Base-by-base conservation (phyloP, 371 early-diverging fungal genomes). In the Mucor indicus region DNA sequence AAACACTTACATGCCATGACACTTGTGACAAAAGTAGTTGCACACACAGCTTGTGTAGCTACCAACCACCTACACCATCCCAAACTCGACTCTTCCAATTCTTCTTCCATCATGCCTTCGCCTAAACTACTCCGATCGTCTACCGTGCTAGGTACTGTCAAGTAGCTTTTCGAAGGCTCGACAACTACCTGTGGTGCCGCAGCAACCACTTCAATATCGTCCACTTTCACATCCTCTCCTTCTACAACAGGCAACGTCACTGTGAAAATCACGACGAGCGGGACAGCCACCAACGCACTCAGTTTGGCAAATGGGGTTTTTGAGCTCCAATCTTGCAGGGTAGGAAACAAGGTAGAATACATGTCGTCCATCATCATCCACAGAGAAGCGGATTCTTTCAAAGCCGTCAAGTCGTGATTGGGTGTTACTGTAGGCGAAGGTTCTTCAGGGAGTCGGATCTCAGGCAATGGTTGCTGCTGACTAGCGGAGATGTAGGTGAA, bases 201-300 rank as follows among this genome's bases (percentile, higher is more conserved):
- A 7, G 32, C 19, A 0, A 43, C 6, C 2, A 70, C 66, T 30
- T 71, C 62, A 27, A 75, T 49, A 50, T 69, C 72, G 38, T 75
- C 72, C 0, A 69, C 53, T 19, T 64, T 59, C 5, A 66, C 43
- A 30, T 63, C 67, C 2, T 64, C 64, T 10, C 61, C 38, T 48
- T 85, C 81, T 1, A 72, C 77, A 19, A 83, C 79, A 21, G 86
- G 84, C 17, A 85, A 44, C 0, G 86, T 83, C 32, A 85, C 42
- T 5, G 72, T 79, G 35, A 85, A 59, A 4, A 82, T 4, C 1
- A 85, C 48, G 0, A 78, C 76, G 12, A 81, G 57, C 0, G 86
- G 86, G 1, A 72, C 48, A n/a, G 82, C 81, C 0, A 77, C 52
- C n/a, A 81, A 36, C 0, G 83, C 72, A 50, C 74, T 77, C 13